Base-by-base conservation (phyloP, 2,329 filamentous ascomycete species). In the Grosmannia serpens region DNA sequence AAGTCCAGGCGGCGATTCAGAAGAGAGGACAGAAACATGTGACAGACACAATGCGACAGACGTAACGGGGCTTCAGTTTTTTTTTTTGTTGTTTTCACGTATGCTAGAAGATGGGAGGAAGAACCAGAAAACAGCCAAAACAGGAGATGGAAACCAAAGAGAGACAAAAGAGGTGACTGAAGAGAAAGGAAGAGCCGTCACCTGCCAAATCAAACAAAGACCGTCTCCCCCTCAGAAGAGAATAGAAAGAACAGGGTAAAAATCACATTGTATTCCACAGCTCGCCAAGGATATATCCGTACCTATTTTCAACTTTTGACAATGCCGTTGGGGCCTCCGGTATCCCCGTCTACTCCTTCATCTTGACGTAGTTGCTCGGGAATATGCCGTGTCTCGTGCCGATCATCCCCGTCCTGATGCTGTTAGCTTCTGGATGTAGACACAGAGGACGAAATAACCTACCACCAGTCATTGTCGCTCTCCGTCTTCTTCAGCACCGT, bases 381-480 rank as follows among this genome's bases (percentile, higher is more conserved):
- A 99, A 99, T 64, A 96, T 95, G 44, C 94, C 94, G 58, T 91
- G 88, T 65, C 85, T 82, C 64, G 84, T 81, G 33, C 91, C 91
- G 67, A 96, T 85, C 73, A 87, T 86, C 29, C 94, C 94, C 22
- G 92, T 97, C 94, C 84, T 87, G 64, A 27, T 17, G 1, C 31
- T 26, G 51, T 64, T 33, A 66, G 65, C 55, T 49, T 41, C 15
- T 13, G 7, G n/a, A 13, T 24, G 3, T 29, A 24, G 11, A 27
- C 6, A 33, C n/a, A 17, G 44, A 29, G 3, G 11, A 13, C 7
- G 7, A 20, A 13, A 8, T 29, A 31, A 81, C 83, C 65, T 78
- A 87, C 84, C 92, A 97, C 92, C 92, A 97, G 71, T 97, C 92
- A 59, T 91, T 91, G 60, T 89, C 88, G 65, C 88, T 96, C 5